A percentile compares a stretch with the other conserved stretches of the same genome.
phyloP scores from a whole-genome alignment of 176 grass and related monocot genomes.

The Avena atlantica region DNA sequence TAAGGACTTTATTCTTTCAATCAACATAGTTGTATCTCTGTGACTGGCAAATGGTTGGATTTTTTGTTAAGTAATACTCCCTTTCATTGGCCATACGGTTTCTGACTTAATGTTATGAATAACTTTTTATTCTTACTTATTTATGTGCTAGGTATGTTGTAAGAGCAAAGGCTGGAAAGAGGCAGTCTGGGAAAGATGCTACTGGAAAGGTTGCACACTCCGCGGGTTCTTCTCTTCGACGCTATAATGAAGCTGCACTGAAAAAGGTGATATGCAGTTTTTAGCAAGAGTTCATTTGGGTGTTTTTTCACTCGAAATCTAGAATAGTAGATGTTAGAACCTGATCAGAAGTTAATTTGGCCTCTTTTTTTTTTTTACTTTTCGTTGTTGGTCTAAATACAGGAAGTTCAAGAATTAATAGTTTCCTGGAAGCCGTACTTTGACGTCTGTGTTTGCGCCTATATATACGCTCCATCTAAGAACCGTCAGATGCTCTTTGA shows the following conservation, averaged over 20 bases:
- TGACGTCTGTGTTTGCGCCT: slow-evolving; percentile 61
- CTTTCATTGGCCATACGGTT: background rate
- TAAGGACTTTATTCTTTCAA: slow-evolving; percentile 1
- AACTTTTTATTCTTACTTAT: slow-evolving; percentile 8
- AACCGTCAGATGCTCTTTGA: slow-evolving; percentile 85
- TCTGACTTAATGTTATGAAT: slow-evolving; percentile 7
- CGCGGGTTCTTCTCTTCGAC: slow-evolving; percentile 85
- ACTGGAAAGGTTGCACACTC: slow-evolving; percentile 92
- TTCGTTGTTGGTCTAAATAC: slow-evolving; percentile 29
- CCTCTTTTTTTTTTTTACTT: background rate
- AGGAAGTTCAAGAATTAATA: slow-evolving; percentile 91
- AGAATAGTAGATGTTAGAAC: background rate
- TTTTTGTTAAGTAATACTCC: background rate
- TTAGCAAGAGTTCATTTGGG: slow-evolving; percentile 17
- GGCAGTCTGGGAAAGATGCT: slow-evolving; percentile 94
- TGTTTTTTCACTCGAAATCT: slow-evolving; percentile 15
- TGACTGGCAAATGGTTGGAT: background rate
- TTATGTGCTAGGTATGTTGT: slow-evolving; percentile 85
- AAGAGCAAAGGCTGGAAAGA: slow-evolving; percentile 94
- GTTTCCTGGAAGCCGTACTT: slow-evolving; percentile 90
- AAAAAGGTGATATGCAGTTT: slow-evolving; percentile 63
- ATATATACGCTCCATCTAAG: slow-evolving; percentile 83
- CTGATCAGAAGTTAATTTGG: slow-evolving; percentile 24
- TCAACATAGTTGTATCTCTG: slow-evolving; percentile 1
- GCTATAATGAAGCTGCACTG: slow-evolving; percentile 90